Conservation (phyloP, 495 filamentous ascomycete species). For the Xylaria cubensis region DNA sequence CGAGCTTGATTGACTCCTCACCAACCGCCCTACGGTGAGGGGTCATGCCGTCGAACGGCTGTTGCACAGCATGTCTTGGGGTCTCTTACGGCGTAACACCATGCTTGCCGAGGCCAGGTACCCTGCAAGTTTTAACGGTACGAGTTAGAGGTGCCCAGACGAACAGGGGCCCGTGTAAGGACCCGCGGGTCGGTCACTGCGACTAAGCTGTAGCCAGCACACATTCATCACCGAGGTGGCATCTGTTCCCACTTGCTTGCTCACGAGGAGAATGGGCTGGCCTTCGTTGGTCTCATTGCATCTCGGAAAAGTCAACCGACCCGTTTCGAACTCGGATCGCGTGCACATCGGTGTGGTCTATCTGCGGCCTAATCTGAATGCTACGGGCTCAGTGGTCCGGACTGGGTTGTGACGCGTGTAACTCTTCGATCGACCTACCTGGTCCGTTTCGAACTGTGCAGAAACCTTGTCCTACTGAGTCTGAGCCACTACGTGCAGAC, state of each 20-base stretch:
- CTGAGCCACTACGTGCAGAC: not conserved
- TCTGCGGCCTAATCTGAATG: slow-evolving; percentile 24
- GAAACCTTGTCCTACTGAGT: not conserved
- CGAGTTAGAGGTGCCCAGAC: slow-evolving; percentile 3
- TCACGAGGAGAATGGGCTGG: not conserved
- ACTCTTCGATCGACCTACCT: slow-evolving; percentile 20
- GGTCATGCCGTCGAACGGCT: slow-evolving; percentile 24
- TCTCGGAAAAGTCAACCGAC: slow-evolving; percentile 29
- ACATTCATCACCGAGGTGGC: slow-evolving; percentile 25
- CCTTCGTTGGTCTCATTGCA: slow-evolving; percentile 19
- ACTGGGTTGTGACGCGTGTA: slow-evolving; percentile 19
- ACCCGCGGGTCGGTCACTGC: slow-evolving; percentile 25
- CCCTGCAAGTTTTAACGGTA: slow-evolving; percentile 18
- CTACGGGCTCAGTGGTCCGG: slow-evolving; percentile 11
- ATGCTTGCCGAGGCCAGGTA: slow-evolving; percentile 21
- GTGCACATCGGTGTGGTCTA: not conserved
- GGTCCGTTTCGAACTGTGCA: slow-evolving; percentile 11
- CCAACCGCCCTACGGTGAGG: slow-evolving; percentile 28
- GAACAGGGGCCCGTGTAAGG: slow-evolving; percentile 21
- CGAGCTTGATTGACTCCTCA: not conserved
- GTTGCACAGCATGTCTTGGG: slow-evolving; percentile 27
- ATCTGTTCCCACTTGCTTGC: slow-evolving; percentile 16
- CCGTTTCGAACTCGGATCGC: slow-evolving; percentile 22
- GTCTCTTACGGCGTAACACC: slow-evolving; percentile 15
- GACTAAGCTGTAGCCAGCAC: slow-evolving; percentile 23